phyloP scores from a whole-genome alignment of 2,329 filamentous ascomycete species.

The Colletotrichum sp. region DNA sequence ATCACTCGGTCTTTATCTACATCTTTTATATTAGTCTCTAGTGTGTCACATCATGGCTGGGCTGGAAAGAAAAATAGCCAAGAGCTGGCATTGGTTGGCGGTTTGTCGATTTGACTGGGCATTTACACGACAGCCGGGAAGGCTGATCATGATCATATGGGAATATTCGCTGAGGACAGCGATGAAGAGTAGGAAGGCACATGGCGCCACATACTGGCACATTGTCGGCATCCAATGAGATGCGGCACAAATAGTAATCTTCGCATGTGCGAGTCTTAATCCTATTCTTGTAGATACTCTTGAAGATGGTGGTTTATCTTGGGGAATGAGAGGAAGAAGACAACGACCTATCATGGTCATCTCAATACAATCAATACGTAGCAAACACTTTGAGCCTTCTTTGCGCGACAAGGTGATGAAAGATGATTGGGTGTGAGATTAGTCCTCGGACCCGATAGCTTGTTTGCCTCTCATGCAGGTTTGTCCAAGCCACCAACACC shows the following conservation, averaged over 20 bases:
- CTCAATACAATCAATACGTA: not conserved
- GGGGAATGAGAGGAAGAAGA: not conserved
- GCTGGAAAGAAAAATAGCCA: not conserved
- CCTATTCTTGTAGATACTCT: constrained; percentile 1
- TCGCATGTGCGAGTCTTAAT: constrained; percentile 2
- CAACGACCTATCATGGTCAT: not conserved
- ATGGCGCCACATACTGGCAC: not conserved
- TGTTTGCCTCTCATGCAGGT: not conserved
- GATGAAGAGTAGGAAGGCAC: not conserved
- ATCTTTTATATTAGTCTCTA: not conserved
- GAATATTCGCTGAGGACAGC: not conserved
- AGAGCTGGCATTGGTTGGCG: not conserved
- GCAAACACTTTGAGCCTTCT: not conserved
- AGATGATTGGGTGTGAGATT: not conserved
- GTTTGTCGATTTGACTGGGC: not conserved
- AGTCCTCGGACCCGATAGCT: not conserved
- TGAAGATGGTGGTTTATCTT: not conserved
- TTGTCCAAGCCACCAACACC: not conserved
- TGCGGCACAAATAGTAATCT: constrained; percentile 1
- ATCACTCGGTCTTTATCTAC: not conserved
- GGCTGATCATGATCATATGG: not conserved
- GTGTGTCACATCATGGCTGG: not conserved
- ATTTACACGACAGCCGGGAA: not conserved
- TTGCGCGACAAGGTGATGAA: not conserved
- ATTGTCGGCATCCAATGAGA: not conserved